Percentiles rank a stretch among this genome's conserved stretches.
Evolutionary conservation across 2,329 filamentous ascomycete species (phyloP).

Genomic region (Hymenoscyphus linearis): DNA sequence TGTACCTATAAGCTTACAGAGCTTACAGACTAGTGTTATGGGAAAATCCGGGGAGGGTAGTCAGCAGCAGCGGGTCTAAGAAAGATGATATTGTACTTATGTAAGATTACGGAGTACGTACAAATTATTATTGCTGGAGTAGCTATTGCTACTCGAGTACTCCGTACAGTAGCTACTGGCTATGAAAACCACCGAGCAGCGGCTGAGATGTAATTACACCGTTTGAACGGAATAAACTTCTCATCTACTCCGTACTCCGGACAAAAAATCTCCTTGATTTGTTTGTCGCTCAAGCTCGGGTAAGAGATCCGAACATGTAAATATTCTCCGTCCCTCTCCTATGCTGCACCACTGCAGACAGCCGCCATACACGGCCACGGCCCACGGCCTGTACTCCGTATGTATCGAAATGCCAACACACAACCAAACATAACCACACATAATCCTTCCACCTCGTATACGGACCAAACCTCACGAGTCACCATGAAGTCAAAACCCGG

Average conservation of each 20-base stretch:
- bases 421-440: not conserved
- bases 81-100: not conserved
- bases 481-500: not conserved
- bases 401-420: not conserved
- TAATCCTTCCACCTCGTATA: not conserved
- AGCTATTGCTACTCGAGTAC: no score
- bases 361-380: not conserved
- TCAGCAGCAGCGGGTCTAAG: not conserved
- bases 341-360: not conserved
- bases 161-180: no score
- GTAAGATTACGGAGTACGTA: not conserved
- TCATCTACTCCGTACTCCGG: no score
- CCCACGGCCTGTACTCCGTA: no score
- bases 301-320: not conserved
- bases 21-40: not conserved
- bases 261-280: not conserved
- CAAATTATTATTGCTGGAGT: not conserved
- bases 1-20: not conserved
- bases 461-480: no score
- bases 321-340: not conserved
- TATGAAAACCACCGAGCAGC: not conserved
- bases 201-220: not conserved
- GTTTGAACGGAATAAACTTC: not conserved
- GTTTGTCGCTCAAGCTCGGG: not conserved
- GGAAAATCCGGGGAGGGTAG: not conserved